A percentile compares a stretch with the other conserved stretches of the same genome.
Conservation (phyloP, 2,329 filamentous ascomycete genomes). For the Scedosporium aurantiacum region DNA sequence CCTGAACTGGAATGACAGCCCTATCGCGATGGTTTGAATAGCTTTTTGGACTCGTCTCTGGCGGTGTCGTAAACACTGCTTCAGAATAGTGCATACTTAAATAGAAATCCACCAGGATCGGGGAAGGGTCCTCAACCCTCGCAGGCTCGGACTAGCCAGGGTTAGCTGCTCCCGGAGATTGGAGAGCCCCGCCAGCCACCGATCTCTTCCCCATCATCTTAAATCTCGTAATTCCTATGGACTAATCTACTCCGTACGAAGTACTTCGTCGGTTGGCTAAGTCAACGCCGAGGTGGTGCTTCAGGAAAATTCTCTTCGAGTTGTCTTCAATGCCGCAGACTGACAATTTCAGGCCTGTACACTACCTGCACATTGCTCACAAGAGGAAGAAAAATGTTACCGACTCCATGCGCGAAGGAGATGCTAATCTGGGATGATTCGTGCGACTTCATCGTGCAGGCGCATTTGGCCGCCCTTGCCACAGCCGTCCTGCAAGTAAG, state of each 20-base stretch:
- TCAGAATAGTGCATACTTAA: too few relatives aligned
- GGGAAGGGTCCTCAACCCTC: too few relatives aligned
- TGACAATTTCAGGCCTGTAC: too few relatives aligned
- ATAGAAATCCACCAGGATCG: too few relatives aligned
- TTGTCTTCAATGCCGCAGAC: too few relatives aligned
- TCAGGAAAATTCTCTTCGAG: neutral
- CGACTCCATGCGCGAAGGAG: too few relatives aligned
- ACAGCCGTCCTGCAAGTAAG: neutral
- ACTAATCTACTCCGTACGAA: too few relatives aligned
- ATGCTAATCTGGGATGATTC: neutral
- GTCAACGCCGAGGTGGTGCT: neutral
- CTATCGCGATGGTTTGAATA: neutral
- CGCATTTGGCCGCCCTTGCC: neutral
- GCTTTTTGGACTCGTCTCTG: neutral
- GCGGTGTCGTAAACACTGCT: too few relatives aligned
- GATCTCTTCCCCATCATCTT: neutral
- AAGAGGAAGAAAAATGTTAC: too few relatives aligned
- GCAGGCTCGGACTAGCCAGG: too few relatives aligned
- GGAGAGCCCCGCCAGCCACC: neutral
- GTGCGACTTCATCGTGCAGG: neutral
- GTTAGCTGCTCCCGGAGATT: neutral
- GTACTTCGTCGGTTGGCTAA: too few relatives aligned
- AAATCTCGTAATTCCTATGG: neutral
- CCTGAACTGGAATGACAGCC: neutral
- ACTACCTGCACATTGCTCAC: too few relatives aligned